These are phyloP conservation scores for Graphiopsis chlorocephala DNA, from an alignment of 2,329 filamentous ascomycete species.

Conservation along the genomic window DNA sequence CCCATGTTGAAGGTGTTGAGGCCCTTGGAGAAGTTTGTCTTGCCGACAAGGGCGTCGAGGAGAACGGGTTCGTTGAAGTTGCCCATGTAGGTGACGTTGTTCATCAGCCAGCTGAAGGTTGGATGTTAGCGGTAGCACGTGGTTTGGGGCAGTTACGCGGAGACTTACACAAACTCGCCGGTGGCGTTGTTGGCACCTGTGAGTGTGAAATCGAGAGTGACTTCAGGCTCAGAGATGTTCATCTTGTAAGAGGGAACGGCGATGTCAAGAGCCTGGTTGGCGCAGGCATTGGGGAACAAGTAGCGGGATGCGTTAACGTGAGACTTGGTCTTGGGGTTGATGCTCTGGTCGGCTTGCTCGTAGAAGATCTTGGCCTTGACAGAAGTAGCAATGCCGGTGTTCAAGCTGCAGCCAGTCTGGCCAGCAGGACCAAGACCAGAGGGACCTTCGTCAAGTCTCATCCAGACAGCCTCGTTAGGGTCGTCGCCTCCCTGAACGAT, in stretches of 20 bases:
- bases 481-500: slow-evolving; percentile 45
- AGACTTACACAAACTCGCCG: slow-evolving; percentile 33
- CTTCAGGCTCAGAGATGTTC: slow-evolving; percentile 24
- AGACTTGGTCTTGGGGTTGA: slow-evolving; percentile 26
- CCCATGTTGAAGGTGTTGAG: slow-evolving; percentile 49
- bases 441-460: slow-evolving; percentile 43
- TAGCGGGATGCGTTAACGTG: slow-evolving; percentile 20
- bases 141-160: rapidly evolving
- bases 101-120: slow-evolving; percentile 48
- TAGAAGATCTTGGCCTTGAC: slow-evolving; percentile 33
- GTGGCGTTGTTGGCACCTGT: slow-evolving; percentile 39
- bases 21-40: slow-evolving; percentile 19
- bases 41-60: slow-evolving; percentile 25
- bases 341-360: slow-evolving; percentile 28
- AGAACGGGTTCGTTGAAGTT: slow-evolving; percentile 30
- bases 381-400: slow-evolving; percentile 42
- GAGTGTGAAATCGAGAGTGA: slow-evolving; percentile 25
- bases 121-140: not conserved
- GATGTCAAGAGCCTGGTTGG: slow-evolving; percentile 21
- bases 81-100: slow-evolving; percentile 43
- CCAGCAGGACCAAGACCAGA: slow-evolving; percentile 24
- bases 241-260: slow-evolving; percentile 25
- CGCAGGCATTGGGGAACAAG: slow-evolving; percentile 24
- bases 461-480: slow-evolving; percentile 54
- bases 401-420: slow-evolving; percentile 37